A percentile compares a stretch with the other conserved stretches of the same genome.
Evolutionary conservation across 257 asterid genomes (phyloP).

Genomic region (Penstemon eatonii): DNA sequence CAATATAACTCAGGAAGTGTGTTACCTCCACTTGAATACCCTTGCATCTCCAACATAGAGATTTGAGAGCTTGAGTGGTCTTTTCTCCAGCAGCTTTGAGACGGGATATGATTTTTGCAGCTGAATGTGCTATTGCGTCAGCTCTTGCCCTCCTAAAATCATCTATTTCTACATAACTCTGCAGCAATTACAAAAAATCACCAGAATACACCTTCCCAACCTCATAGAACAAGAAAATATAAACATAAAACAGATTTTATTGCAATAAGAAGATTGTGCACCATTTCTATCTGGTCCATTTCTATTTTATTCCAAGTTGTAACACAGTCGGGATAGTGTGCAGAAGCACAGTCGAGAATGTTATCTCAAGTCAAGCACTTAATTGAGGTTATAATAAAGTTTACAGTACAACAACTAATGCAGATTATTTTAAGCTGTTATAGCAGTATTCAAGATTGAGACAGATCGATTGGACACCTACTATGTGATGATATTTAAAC

Average conservation of each 20-base stretch:
- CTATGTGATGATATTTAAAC: too few relatives aligned
- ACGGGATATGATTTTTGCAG: conserved; percentile 79
- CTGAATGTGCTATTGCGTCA: conserved; percentile 95
- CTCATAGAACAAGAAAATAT: too few relatives aligned
- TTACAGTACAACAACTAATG: neutral
- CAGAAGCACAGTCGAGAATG: conserved; percentile 2
- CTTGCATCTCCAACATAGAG: conserved; percentile 96
- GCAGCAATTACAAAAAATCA: conserved; percentile 40
- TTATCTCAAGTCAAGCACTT: conserved; percentile 15
- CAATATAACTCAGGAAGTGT: neutral
- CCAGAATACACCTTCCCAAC: conserved; percentile 15
- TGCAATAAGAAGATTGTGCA: neutral
- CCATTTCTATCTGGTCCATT: neutral
- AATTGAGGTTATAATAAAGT: conserved; percentile 11
- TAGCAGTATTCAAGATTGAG: conserved; percentile 7
- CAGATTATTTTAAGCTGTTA: neutral
- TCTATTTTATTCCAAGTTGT: conserved; percentile 17
- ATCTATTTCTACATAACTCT: conserved; percentile 75
- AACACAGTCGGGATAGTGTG: neutral
- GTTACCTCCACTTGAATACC: conserved; percentile 94
- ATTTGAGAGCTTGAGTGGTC: conserved; percentile 85
- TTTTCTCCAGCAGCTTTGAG: conserved; percentile 92
- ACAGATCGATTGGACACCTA: too few relatives aligned
- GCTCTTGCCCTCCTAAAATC: conserved; percentile 86
- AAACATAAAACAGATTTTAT: neutral